Percentiles rank a stretch among this genome's conserved stretches.
Evolutionary conservation across 306 rosid species (phyloP).

Genomic region (Vigna reflexopilosa): DNA sequence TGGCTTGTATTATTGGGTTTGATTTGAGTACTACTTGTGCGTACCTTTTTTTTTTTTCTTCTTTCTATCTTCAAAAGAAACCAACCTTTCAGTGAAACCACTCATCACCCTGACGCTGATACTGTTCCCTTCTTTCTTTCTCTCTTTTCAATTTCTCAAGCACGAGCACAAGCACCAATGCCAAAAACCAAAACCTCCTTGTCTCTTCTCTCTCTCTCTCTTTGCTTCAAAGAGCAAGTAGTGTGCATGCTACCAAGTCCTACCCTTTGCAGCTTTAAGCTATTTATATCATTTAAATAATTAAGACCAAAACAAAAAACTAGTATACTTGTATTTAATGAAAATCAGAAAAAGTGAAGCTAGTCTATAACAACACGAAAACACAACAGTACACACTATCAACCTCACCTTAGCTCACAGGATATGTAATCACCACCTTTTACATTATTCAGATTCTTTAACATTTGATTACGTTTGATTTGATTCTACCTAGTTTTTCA

Average conservation of each 20-base stretch:
- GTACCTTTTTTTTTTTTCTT: too few relatives aligned
- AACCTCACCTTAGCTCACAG: conserved; percentile 24
- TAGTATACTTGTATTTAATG: conserved; percentile 27
- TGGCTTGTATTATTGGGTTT: conserved; percentile 45
- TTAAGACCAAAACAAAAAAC: background rate
- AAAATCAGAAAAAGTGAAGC: conserved; percentile 49
- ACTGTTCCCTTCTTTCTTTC: conserved; percentile 16
- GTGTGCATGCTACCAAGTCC: conserved; percentile 73
- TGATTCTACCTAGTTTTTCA: conserved; percentile 22
- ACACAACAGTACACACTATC: conserved; percentile 48
- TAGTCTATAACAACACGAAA: conserved; percentile 65
- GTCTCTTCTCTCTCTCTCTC: conserved; percentile 13
- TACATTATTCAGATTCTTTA: conserved; percentile 8
- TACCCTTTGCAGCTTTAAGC: conserved; percentile 82
- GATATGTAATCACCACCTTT: background rate
- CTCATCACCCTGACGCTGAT: conserved; percentile 53
- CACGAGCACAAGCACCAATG: conserved; percentile 44
- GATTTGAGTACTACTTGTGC: conserved; percentile 50
- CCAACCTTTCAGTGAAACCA: conserved; percentile 83
- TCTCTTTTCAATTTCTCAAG: conserved; percentile 36
- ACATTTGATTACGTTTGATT: conserved; percentile 10
- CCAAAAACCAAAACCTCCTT: conserved; percentile 33
- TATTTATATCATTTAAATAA: conserved; percentile 41
- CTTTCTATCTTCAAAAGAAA: conserved; percentile 61
- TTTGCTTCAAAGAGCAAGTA: conserved; percentile 51